Percentiles rank a stretch among this genome's conserved stretches.
These are phyloP conservation scores for Oxalis stricta DNA, from an alignment of 441 rosid genomes.

Conservation along the genomic window DNA sequence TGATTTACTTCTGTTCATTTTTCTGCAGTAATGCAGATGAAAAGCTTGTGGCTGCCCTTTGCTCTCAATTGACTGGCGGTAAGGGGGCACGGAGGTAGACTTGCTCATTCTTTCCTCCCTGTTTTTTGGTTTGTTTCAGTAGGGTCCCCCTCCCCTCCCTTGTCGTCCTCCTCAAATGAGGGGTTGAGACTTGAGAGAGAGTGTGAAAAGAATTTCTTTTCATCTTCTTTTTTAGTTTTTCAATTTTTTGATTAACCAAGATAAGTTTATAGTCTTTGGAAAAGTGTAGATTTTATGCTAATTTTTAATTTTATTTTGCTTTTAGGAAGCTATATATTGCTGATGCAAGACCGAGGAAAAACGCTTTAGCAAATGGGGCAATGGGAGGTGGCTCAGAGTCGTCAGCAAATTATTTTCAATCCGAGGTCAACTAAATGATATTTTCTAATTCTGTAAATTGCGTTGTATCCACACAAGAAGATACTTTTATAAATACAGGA, in stretches of 20 bases:
- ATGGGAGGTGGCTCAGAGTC: slow-evolving; percentile 99
- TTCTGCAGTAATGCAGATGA: slow-evolving; percentile 78
- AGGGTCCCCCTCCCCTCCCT: too few relatives aligned
- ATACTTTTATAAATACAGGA: too few relatives aligned
- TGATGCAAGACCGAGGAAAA: slow-evolving; percentile 97
- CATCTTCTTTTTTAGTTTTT: not conserved
- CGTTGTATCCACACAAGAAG: too few relatives aligned
- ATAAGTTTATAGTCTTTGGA: not conserved
- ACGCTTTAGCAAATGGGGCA: slow-evolving; percentile 99
- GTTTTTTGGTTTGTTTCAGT: not conserved
- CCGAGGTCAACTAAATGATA: slow-evolving; percentile 64
- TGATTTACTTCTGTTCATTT: slow-evolving; percentile 7
- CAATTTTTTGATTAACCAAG: not conserved
- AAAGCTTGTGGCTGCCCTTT: slow-evolving; percentile 88
- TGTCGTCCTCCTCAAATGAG: too few relatives aligned
- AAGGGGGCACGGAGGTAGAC: slow-evolving; percentile 43
- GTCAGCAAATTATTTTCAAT: slow-evolving; percentile 81
- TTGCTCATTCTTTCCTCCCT: slow-evolving; percentile 5
- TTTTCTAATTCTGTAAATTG: too few relatives aligned
- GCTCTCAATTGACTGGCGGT: slow-evolving; percentile 46
- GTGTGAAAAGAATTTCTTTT: not conserved
- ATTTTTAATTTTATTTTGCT: slow-evolving; percentile 9
- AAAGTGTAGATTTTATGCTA: slow-evolving; percentile 1
- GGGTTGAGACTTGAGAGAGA: too few relatives aligned
- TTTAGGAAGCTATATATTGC: slow-evolving; percentile 89